Base-by-base conservation (phyloP, 164 flowering plant genomes). In the Amborella trichopoda region DNA sequence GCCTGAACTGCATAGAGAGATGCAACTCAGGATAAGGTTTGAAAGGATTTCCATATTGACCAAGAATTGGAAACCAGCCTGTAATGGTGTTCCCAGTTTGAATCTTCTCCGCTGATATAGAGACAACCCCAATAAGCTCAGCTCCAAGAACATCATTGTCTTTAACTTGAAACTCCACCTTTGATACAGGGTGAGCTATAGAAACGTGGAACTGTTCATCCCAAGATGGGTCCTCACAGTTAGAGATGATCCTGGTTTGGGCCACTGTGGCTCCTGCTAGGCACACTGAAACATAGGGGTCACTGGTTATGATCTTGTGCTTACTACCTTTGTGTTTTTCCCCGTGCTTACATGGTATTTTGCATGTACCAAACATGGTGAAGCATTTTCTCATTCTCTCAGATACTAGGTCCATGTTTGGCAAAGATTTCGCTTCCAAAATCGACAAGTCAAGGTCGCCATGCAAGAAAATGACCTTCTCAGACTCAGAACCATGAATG, bases 131-230 rank as follows among this genome's bases (percentile, higher is more conserved):
- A 18, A 84, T 77, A 19, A 68, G 68, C 38, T 84, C 66, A 5
- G 94, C 86, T 9, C 94, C 94, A 38, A 81, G 75, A 49, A 78
- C 45, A 56, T 84, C 94, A 54, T 84, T 70, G 46, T 84, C 94
- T 62, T 84, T 84, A 4, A 84, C 81, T 40, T 74, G 75, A 46
- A 84, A 78, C 61, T 81, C 94, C 33, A 81, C 56, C 30, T 50
- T 63, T 17, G 46, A 36, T 13, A 73, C 53, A 10, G 84, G 78
- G 59, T 84, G 94, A 28, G 90, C 84, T 20, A 84, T 77, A 1
- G 77, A 74, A 18, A 77, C 65, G 23, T 44, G 28, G 46, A 76
- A 81, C 22, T 62, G 78, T 65, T 84, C 94, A 30, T 81, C 69
- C 87, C 94, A 81, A 5, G 44, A 34, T 8, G 94, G 90, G 58